Evolutionary conservation across 1,139 yeast species (phyloP).

Genomic region (Hemisphaericaspora xylanilytica): DNA sequence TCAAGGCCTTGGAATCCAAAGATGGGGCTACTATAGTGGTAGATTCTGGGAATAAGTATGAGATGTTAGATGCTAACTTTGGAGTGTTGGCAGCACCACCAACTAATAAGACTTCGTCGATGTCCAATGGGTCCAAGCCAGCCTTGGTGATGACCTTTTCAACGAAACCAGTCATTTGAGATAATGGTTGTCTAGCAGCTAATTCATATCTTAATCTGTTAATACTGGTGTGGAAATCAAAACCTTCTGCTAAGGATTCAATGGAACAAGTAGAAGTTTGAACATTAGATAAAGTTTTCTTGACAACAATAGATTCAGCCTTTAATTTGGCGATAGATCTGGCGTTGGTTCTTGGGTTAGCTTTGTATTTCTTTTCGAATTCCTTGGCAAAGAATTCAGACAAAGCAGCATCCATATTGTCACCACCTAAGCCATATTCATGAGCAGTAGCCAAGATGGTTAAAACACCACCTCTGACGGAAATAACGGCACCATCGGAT

Average conservation of each 20-base stretch:
- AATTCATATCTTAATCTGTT: conserved; percentile 94
- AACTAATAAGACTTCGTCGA: conserved; percentile 79
- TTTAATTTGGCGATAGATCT: conserved; percentile 87
- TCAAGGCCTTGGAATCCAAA: conserved; percentile 68
- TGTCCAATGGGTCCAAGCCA: conserved; percentile 76
- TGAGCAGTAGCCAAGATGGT: conserved; percentile 88
- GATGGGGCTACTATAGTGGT: conserved; percentile 79
- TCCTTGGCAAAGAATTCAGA: conserved; percentile 87
- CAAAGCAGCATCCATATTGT: conserved; percentile 73
- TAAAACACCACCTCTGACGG: conserved; percentile 91
- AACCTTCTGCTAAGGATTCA: conserved; percentile 92
- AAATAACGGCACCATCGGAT: conserved; percentile 91
- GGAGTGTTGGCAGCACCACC: conserved; percentile 96
- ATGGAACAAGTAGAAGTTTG: conserved; percentile 88
- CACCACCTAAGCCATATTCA: conserved; percentile 84
- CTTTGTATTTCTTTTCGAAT: conserved; percentile 82
- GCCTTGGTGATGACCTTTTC: conserved; percentile 79
- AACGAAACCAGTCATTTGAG: conserved; percentile 73
- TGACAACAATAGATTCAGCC: conserved; percentile 80
- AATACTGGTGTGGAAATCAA: conserved; percentile 87
- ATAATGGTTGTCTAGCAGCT: conserved; percentile 74
- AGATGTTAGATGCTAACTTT: conserved; percentile 76
- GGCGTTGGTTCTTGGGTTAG: conserved; percentile 76
- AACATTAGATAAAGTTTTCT: conserved; percentile 90
- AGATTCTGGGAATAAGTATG: conserved; percentile 74